Base-by-base conservation (phyloP, 495 filamentous ascomycete genomes). In the Filosporella fistucella region DNA sequence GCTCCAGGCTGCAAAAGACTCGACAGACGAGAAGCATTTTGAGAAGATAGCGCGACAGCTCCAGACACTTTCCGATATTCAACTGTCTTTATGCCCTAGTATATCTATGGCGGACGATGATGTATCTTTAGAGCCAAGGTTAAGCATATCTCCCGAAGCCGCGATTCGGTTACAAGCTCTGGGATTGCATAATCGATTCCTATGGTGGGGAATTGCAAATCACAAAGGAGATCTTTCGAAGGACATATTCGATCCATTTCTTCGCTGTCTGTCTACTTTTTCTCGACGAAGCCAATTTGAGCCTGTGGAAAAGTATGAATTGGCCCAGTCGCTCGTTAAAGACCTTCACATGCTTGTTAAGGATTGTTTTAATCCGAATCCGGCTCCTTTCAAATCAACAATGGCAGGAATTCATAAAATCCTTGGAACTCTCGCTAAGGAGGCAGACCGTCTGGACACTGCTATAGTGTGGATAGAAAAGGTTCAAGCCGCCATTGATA, bases 121-220 rank as follows among this genome's bases (percentile, higher is more conserved):
- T 3, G 16, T 64, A 1, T 71, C 70, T 3, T 59, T 58, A 11
- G 69, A 77, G 52, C 56, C 67, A 8, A 72, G 72, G 17, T 66
- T 81, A 0, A 68, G 64, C 32, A 55, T 82, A n/a, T 75, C 75
- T 22, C 82, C 88, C 0, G 71, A 72, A 24, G 68, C 74, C 0
- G 70, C 73, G 0, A 68, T 94, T 12, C 72, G 69, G 29, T 59
- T 94, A 10, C 88, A 95, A 54, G 59, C 76, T 1, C 54, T 89
- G 0, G 86, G 82, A 1, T 67, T 95, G 12, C 75, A 80, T 40
- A 71, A 80, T 25, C 78, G 87, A 6, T 63, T 78, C 13, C 64
- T 76, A 43, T 88, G 83, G 66, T 91, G 88, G 89, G 78, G 70
- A 28, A 40, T 90, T 25, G 78, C 81, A 4, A 71, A 74, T n/a